A percentile compares a stretch with the other conserved stretches of the same genome.
These are phyloP conservation scores for Endothia cerciana DNA, from an alignment of 2,329 filamentous ascomycete species.

Conservation along the genomic window DNA sequence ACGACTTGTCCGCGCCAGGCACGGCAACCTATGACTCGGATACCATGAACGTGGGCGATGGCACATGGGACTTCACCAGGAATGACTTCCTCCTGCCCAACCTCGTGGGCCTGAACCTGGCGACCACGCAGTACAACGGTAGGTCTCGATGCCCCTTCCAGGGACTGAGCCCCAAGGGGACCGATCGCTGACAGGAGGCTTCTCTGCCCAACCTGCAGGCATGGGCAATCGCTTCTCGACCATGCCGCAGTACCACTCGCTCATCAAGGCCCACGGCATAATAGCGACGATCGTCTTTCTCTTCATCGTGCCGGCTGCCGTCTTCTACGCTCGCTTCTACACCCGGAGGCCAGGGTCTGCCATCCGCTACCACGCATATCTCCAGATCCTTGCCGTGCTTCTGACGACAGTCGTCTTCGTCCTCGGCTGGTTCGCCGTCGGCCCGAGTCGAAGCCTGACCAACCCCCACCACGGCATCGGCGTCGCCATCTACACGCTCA, in stretches of 20 bases:
- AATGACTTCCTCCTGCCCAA: constrained; percentile 81
- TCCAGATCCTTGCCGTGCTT: constrained; percentile 71
- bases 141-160: constrained; percentile 33
- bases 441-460: constrained; percentile 69
- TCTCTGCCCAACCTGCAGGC: constrained; percentile 50
- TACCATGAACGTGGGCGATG: constrained; percentile 78
- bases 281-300: constrained; percentile 76
- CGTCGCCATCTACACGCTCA: constrained; percentile 74
- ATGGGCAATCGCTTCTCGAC: constrained; percentile 81
- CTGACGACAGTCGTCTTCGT: constrained; percentile 73
- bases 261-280: constrained; percentile 73
- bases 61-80: constrained; percentile 79
- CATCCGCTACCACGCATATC: constrained; percentile 72
- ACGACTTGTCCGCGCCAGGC: constrained; percentile 69
- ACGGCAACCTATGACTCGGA: constrained; percentile 73
- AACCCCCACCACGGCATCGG: constrained; percentile 89
- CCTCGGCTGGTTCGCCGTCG: constrained; percentile 79
- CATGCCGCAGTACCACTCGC: constrained; percentile 68
- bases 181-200: constrained; percentile 24
- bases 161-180: not conserved
- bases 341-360: constrained; percentile 63
- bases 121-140: constrained; percentile 87
- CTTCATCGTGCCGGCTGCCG: constrained; percentile 72
- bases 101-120: constrained; percentile 75
- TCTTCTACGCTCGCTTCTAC: constrained; percentile 75